Evolutionary conservation across 805 yeast genomes (phyloP).

Genomic region (Yarrowia phangngaensis): DNA sequence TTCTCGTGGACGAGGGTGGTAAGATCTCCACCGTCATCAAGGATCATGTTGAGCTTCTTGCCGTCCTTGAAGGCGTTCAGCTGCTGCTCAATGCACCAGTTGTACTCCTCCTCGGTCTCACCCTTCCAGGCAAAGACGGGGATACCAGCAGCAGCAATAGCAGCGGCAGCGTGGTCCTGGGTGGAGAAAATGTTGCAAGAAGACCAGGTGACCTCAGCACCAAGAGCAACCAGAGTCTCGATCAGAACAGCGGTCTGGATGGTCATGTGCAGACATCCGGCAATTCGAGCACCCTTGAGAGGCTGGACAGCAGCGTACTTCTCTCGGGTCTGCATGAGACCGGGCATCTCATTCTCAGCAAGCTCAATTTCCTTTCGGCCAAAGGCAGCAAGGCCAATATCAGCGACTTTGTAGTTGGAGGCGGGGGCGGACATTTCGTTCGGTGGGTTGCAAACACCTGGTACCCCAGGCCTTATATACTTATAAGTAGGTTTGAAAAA

Average conservation of each 20-base stretch:
- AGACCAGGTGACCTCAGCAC: conserved; percentile 99
- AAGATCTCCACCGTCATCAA: conserved; percentile 99
- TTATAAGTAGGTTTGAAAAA: conserved; percentile 18
- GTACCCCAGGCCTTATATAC: not conserved
- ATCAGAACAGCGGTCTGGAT: conserved; percentile 98
- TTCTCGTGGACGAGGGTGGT: conserved; percentile 95
- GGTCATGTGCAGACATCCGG: conserved; percentile 99
- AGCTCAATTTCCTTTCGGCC: conserved; percentile 99
- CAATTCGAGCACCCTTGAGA: conserved; percentile 96
- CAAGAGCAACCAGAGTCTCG: conserved; percentile 93
- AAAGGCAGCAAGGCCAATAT: conserved; percentile 96
- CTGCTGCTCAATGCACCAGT: conserved; percentile 99
- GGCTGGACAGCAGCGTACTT: conserved; percentile 91
- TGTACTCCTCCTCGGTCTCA: conserved; percentile 98
- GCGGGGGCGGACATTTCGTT: conserved; percentile 41
- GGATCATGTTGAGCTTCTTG: conserved; percentile 90
- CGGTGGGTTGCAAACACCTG: not conserved
- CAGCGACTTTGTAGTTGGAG: conserved; percentile 89
- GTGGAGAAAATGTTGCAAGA: conserved; percentile 99
- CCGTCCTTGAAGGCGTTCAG: conserved; percentile 95
- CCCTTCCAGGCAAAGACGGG: conserved; percentile 99
- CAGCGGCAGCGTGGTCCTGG: conserved; percentile 99
- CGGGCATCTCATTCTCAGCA: conserved; percentile 99
- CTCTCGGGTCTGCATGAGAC: conserved; percentile 95
- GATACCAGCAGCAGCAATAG: conserved; percentile 98